A percentile compares a stretch with the other conserved stretches of the same genome.
Evolutionary conservation across 495 filamentous ascomycete genomes (phyloP).

Genomic region (Lophium mytilinum): DNA sequence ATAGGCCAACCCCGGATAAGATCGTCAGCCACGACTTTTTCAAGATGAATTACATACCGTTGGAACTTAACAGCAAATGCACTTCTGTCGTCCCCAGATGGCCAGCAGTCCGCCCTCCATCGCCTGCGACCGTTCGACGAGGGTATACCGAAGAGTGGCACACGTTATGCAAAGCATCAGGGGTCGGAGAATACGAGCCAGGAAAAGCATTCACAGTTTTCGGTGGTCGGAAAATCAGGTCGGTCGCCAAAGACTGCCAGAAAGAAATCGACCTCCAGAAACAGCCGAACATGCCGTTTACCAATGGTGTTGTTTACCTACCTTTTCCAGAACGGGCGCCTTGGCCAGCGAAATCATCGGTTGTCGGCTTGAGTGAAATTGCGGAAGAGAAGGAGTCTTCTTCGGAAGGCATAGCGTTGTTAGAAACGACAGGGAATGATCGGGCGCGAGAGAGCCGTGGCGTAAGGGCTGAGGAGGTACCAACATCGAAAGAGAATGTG

Average conservation of each 20-base stretch:
- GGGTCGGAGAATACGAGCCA: slow-evolving; percentile 34
- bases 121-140: slow-evolving; percentile 27
- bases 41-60: slow-evolving; percentile 33
- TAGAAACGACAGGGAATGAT: slow-evolving; percentile 26
- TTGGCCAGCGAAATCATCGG: slow-evolving; percentile 16
- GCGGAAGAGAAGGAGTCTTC: slow-evolving; percentile 29
- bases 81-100: slow-evolving; percentile 30
- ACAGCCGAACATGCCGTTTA: slow-evolving; percentile 34
- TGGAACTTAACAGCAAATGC: slow-evolving; percentile 26
- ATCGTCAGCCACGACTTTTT: slow-evolving; percentile 40
- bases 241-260: slow-evolving; percentile 33
- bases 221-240: slow-evolving; percentile 30
- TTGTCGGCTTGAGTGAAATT: slow-evolving; percentile 23
- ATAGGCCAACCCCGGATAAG: slow-evolving; percentile 33
- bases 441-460: slow-evolving; percentile 10
- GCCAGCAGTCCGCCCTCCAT: slow-evolving; percentile 31
- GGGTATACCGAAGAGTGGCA: slow-evolving; percentile 37
- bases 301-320: slow-evolving; percentile 32
- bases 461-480: slow-evolving; percentile 1
- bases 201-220: slow-evolving; percentile 32
- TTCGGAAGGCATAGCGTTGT: slow-evolving; percentile 23
- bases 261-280: slow-evolving; percentile 31
- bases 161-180: slow-evolving; percentile 33
- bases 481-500: slow-evolving; percentile 20
- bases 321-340: slow-evolving; percentile 23